Conservation (phyloP, 2,329 filamentous ascomycete species). For the Daldinia eschscholtzii region DNA sequence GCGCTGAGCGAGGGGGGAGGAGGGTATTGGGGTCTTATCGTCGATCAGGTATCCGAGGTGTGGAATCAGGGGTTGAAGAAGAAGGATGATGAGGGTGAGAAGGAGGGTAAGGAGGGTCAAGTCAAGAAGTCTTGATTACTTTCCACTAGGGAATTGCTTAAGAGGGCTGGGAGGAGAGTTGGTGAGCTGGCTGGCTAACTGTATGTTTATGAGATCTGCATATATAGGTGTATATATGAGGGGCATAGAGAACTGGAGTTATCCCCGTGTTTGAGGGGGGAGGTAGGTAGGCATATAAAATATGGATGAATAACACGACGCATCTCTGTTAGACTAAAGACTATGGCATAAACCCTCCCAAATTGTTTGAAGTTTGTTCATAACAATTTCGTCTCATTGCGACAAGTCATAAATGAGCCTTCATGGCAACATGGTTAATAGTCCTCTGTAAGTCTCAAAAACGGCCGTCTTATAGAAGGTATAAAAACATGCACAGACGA, state of each 20-base stretch:
- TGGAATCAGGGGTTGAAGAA: slow-evolving; percentile 50
- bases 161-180: not conserved
- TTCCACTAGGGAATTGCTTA: not conserved
- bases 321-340: slow-evolving; percentile 28
- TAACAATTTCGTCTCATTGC: not conserved
- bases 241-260: slow-evolving; percentile 30
- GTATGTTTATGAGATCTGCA: slow-evolving; percentile 35
- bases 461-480: not conserved
- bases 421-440: not conserved
- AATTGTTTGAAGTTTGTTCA: not conserved
- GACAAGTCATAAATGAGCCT: slow-evolving; percentile 3
- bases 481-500: not conserved
- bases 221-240: slow-evolving; percentile 1
- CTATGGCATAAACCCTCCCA: not conserved
- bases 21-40: slow-evolving; percentile 68
- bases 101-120: slow-evolving; percentile 32
- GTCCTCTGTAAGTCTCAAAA: not conserved
- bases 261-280: slow-evolving; percentile 9
- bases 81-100: slow-evolving; percentile 48
- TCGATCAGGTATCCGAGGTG: slow-evolving; percentile 69
- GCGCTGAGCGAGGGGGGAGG: slow-evolving; percentile 66
- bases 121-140: slow-evolving; percentile 28
- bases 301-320: slow-evolving; percentile 19
- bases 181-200: not conserved
- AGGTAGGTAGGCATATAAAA: not conserved